phyloP scores from a whole-genome alignment of 495 filamentous ascomycete species.

The Hyaloscypha bicolor region DNA sequence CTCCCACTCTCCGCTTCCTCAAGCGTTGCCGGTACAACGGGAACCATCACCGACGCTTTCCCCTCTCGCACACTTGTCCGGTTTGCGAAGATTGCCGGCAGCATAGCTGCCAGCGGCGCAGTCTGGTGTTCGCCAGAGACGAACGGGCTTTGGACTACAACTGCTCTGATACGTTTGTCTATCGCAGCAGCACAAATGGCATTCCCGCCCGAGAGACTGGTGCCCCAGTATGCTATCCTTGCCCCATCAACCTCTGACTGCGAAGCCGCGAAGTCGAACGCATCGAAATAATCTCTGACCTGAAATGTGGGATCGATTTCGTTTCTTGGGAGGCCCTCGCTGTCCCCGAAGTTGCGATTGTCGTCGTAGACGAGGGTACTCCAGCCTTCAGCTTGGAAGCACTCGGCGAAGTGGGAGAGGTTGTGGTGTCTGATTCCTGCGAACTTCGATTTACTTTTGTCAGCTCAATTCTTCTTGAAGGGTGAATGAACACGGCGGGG shows the following conservation, averaged over 20 bases:
- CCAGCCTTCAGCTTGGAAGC: conserved; percentile 36
- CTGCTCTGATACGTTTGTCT: not conserved
- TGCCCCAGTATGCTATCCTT: not conserved
- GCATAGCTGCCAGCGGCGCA: not conserved
- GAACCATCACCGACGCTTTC: not conserved
- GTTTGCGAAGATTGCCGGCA: not conserved
- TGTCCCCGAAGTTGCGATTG: conserved; percentile 40
- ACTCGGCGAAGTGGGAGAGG: conserved; percentile 32
- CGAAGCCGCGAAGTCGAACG: not conserved
- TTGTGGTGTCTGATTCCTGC: conserved; percentile 4
- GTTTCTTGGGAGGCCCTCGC: conserved; percentile 35
- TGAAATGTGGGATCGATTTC: not conserved
- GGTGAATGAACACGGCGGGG: not conserved
- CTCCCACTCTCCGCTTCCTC: not conserved
- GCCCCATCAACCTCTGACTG: not conserved
- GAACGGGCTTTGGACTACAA: not conserved
- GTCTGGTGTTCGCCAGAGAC: not conserved
- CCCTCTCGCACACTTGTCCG: not conserved
- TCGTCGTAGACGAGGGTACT: conserved; percentile 38
- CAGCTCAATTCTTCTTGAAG: not conserved
- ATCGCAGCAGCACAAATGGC: not conserved
- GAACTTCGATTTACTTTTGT: not conserved
- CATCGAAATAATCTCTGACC: not conserved
- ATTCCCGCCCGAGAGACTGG: not conserved
- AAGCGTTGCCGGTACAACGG: not conserved